Evolutionary conservation across 2,329 filamentous ascomycete species (phyloP).

Genomic region (Talaromyces sp.): DNA sequence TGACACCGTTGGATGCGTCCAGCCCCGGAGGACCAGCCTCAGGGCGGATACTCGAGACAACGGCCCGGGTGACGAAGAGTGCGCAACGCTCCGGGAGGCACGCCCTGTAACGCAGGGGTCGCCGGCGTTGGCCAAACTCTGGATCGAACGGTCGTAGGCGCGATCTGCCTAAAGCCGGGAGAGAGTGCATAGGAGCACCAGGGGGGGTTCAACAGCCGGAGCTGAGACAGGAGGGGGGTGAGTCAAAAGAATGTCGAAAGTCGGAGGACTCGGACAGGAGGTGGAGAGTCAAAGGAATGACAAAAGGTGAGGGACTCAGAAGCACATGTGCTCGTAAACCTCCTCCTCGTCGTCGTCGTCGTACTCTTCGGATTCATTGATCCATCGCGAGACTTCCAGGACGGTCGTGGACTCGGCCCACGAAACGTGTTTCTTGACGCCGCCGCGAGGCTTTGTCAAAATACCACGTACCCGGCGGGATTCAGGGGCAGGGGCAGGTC

Average conservation of each 20-base stretch:
- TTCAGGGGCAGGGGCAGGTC: not conserved
- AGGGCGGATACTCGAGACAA: not conserved
- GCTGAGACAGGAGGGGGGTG: not conserved
- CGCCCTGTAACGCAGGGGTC: conserved; percentile 3
- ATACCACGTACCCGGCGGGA: not conserved
- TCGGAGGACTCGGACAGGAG: not conserved
- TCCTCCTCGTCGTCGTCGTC: not conserved
- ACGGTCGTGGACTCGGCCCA: not conserved
- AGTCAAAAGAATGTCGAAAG: not conserved
- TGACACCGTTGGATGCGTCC: not conserved
- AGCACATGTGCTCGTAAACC: not conserved
- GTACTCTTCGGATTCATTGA: not conserved
- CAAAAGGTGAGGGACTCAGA: not conserved
- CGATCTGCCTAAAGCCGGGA: not conserved
- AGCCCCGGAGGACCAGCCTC: not conserved
- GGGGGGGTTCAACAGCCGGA: not conserved
- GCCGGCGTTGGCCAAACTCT: conserved; percentile 1
- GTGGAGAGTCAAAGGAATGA: not conserved
- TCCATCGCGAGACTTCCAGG: conserved; percentile 2
- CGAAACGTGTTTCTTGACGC: not conserved
- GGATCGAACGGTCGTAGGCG: not conserved
- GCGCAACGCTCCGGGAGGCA: not conserved
- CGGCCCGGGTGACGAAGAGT: conserved; percentile 4
- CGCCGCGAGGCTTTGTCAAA: not conserved
- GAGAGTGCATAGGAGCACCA: not conserved